Base-by-base conservation (phyloP, 306 rosid genomes). In the Lagenaria siceraria region DNA sequence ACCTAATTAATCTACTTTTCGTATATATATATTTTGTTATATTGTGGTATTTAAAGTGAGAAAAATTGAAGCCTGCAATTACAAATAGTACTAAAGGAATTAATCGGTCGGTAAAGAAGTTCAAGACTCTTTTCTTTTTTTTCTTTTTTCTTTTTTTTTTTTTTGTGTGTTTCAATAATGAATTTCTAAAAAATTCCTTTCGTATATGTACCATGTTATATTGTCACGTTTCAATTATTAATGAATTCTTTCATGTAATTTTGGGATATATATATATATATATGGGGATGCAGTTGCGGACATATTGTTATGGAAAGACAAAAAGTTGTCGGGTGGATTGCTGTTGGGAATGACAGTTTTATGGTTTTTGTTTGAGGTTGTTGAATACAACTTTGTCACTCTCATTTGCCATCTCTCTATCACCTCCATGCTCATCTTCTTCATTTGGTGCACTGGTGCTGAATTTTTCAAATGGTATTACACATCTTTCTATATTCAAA, bases 281-380 rank as follows among this genome's bases (percentile, higher is more conserved):
- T 8, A 40, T 40, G 36, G 36, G 81, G n/a, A n/a, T n/a, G n/a
- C 86, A 93, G 97, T 87, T 22, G 97, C 96, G 42, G 92, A 91
- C 70, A 83, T 91, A 54, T 62, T 93, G 76, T 56, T 91, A 48
- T 93, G 98, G 98, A 87, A 80, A 88, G 46, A 91, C 70, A 77
- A 49, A 46, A 79, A 71, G 48, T 35, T 77, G 49, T 86, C 98
- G 31, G 92, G 84, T 25, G 87, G 82, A 5, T 80, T 89, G 43
- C 84, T 93, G 80, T 15, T 81, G 73, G 98, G 88, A 31, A 83
- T 87, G 83, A 88, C 98, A 9, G 73, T 59, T 6, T 74, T 91
- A 74, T 91, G 97, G 98, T 84, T 89, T 86, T 87, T 91, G 27
- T 93, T 93, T 59, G 96, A 91, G 84, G 80, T 91, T 6, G 86